phyloP scores from a whole-genome alignment of 371 early-diverging fungal species.

The Mortierella sp. region DNA sequence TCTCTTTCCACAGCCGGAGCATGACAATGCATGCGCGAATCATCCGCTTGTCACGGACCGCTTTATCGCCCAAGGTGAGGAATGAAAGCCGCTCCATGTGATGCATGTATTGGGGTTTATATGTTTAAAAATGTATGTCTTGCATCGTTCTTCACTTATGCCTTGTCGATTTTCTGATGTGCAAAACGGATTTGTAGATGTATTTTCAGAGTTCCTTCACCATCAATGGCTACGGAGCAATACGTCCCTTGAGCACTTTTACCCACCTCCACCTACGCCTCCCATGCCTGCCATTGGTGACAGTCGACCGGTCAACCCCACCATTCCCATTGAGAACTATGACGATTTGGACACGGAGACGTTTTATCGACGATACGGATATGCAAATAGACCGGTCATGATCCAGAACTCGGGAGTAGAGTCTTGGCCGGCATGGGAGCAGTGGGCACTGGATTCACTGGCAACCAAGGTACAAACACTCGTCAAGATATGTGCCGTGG shows the following conservation, averaged over 20 bases:
- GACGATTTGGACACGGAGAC: slow-evolving; percentile 23
- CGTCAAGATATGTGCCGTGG: not conserved
- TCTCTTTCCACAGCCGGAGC: slow-evolving; percentile 37
- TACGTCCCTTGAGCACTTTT: slow-evolving; percentile 54
- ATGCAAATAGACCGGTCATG: slow-evolving; percentile 51
- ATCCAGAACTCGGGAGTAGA: slow-evolving; percentile 52
- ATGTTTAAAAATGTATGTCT: too few species aligned
- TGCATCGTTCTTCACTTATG: too few species aligned
- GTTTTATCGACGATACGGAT: slow-evolving; percentile 44
- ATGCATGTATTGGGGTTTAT: too few species aligned
- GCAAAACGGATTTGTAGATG: slow-evolving; percentile 14
- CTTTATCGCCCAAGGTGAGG: slow-evolving; percentile 26
- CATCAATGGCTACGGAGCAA: slow-evolving; percentile 16
- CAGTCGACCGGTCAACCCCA: not conserved
- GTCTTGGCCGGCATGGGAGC: slow-evolving; percentile 52
- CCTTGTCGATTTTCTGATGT: too few species aligned
- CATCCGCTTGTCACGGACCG: slow-evolving; percentile 35
- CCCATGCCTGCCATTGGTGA: slow-evolving; percentile 7
- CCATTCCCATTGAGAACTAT: slow-evolving; percentile 45
- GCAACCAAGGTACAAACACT: slow-evolving; percentile 20
- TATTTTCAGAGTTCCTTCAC: slow-evolving; percentile 16
- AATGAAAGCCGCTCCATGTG: too few species aligned
- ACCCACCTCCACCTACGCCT: slow-evolving; percentile 47
- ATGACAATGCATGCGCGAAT: slow-evolving; percentile 24
- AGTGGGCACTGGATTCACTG: slow-evolving; percentile 46